Percentiles rank a stretch among this genome's conserved stretches.
These are phyloP conservation scores for Scenedesmus sp. DNA, from an alignment of 163 green algal species.

Conservation along the genomic window DNA sequence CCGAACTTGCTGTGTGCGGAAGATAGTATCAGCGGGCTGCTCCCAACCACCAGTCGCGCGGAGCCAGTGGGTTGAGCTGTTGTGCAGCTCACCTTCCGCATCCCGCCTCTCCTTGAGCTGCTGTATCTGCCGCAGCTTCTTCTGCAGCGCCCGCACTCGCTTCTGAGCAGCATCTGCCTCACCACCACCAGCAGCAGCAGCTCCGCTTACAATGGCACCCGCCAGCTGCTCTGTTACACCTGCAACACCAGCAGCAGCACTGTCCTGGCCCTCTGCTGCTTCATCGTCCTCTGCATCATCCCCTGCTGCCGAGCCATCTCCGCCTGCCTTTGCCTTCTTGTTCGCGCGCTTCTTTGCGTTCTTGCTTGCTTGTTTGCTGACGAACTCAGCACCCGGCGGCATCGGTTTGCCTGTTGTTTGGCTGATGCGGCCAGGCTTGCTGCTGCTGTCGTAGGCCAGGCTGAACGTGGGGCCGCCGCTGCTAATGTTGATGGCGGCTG, in stretches of 20 bases:
- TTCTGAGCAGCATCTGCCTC: constrained; percentile 62
- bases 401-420: constrained; percentile 24
- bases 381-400: constrained; percentile 66
- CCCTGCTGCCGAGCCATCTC: constrained; percentile 34
- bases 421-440: constrained; percentile 73
- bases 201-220: neutral
- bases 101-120: constrained; percentile 75
- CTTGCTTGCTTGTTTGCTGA: constrained; percentile 83
- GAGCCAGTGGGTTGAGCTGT: neutral
- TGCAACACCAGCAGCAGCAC: neutral
- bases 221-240: constrained; percentile 19
- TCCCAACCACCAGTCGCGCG: neutral
- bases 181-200: neutral
- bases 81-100: constrained; percentile 47
- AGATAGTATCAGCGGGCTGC: too few relatives aligned
- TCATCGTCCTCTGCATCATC: constrained; percentile 47
- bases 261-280: neutral
- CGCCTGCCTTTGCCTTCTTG: constrained; percentile 72
- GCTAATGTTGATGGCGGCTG: constrained; percentile 51
- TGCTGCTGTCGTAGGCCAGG: constrained; percentile 77
- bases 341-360: constrained; percentile 86
- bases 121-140: constrained; percentile 82
- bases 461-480: constrained; percentile 72
- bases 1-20: too few relatives aligned
- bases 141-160: constrained; percentile 75